phyloP scores from a whole-genome alignment of 257 asterid species.

The Solanum okadae region DNA sequence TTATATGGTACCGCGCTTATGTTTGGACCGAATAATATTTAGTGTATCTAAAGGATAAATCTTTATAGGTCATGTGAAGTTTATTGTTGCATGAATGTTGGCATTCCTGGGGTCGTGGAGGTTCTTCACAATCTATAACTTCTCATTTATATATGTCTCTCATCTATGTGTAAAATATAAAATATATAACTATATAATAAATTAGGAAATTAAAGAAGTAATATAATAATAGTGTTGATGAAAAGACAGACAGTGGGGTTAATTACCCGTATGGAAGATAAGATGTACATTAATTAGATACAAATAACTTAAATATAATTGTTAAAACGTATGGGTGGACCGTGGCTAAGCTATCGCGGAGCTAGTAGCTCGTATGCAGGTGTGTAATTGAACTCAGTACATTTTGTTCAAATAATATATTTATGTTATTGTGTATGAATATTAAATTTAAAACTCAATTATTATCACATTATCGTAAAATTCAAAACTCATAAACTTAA shows the following conservation, averaged over 20 bases:
- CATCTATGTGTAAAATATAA: not conserved
- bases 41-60: not conserved
- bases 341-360: not conserved
- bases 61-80: not conserved
- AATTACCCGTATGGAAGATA: not conserved
- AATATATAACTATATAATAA: not conserved
- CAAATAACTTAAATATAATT: not conserved
- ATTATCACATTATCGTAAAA: not conserved
- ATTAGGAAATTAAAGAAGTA: not conserved
- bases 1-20: not conserved
- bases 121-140: not conserved
- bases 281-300: not conserved
- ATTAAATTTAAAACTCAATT: not conserved
- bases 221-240: not conserved
- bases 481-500: not conserved
- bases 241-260: not conserved
- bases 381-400: accelerated
- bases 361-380: not conserved
- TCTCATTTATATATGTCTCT: not conserved
- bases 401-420: not conserved
- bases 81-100: not conserved
- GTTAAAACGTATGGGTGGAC: not conserved
- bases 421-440: not conserved
- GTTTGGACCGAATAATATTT: not conserved
- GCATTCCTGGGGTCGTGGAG: not conserved